A percentile compares a stretch with the other conserved stretches of the same genome.
Conservation (phyloP, 2,329 filamentous ascomycete species). For the Trichoderma polysporum region DNA sequence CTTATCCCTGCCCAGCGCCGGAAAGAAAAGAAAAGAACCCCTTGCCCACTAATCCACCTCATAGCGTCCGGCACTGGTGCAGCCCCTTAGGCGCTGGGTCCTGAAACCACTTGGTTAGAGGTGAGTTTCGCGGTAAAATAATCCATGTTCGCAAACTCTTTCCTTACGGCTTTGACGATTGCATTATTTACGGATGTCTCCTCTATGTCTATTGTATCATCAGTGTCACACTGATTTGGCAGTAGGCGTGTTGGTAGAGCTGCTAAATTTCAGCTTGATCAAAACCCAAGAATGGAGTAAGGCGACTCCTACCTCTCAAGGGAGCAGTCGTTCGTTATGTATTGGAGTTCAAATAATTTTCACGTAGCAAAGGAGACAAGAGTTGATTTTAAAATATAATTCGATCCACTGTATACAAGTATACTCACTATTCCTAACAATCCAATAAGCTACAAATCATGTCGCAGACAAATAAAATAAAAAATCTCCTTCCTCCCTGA, state of each 20-base stretch:
- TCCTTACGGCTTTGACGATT: no score
- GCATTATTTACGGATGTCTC: not conserved
- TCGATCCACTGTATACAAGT: slow-evolving; percentile 19
- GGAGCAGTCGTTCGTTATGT: no score
- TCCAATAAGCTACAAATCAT: slow-evolving; percentile 20
- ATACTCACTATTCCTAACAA: slow-evolving; percentile 19
- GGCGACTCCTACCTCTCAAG: not conserved
- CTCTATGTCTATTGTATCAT: not conserved
- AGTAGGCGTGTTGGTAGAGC: not conserved
- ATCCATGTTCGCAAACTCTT: not conserved
- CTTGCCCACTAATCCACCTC: not conserved
- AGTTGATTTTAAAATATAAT: not conserved
- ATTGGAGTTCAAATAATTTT: not conserved
- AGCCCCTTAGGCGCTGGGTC: not conserved
- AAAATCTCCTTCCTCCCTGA: slow-evolving; percentile 16
- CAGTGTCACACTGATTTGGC: not conserved
- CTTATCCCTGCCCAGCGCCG: not conserved
- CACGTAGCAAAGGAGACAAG: not conserved
- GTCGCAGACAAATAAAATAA: slow-evolving; percentile 16
- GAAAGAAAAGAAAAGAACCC: not conserved
- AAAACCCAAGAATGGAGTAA: not conserved
- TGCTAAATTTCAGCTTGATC: not conserved
- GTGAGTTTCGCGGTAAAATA: slow-evolving; percentile 4
- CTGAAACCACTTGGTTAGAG: slow-evolving; percentile 10
- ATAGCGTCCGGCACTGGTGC: not conserved